phyloP scores from a whole-genome alignment of 2,329 filamentous ascomycete genomes.

The Diaporthe vexans region DNA sequence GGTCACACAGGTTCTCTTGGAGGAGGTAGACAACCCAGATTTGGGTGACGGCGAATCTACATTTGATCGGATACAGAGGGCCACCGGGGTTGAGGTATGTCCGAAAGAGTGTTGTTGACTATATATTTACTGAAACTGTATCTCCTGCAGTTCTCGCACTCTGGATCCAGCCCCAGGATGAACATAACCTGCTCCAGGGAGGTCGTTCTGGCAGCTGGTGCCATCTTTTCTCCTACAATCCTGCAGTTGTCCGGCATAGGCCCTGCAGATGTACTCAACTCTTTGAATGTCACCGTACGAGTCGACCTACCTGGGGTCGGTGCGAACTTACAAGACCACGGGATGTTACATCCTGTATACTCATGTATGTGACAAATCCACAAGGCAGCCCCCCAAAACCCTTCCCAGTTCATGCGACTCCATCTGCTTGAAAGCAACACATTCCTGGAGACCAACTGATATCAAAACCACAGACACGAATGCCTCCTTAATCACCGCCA shows the following conservation, averaged over 20 bases:
- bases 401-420: background rate
- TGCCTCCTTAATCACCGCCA: constrained; percentile 42
- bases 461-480: constrained; percentile 41
- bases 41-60: constrained; percentile 13
- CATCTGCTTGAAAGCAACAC: background rate
- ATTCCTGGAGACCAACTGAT: constrained; percentile 1
- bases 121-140: background rate
- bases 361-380: constrained; percentile 45
- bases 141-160: constrained; percentile 48
- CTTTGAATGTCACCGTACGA: constrained; percentile 48
- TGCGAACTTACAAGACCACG: constrained; percentile 54
- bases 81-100: constrained; percentile 56
- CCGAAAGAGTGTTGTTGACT: background rate
- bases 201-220: constrained; percentile 50
- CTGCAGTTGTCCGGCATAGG: constrained; percentile 54
- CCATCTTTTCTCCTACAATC: constrained; percentile 50
- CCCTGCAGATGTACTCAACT: constrained; percentile 46
- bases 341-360: constrained; percentile 52
- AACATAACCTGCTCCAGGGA: constrained; percentile 49
- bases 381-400: background rate
- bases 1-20: constrained; percentile 54
- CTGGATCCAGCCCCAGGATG: constrained; percentile 42
- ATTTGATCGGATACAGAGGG: constrained; percentile 38
- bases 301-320: constrained; percentile 50
- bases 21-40: constrained; percentile 36